These are phyloP conservation scores for Penicillium goetzii DNA, from an alignment of 495 filamentous ascomycete genomes.

Conservation along the genomic window DNA sequence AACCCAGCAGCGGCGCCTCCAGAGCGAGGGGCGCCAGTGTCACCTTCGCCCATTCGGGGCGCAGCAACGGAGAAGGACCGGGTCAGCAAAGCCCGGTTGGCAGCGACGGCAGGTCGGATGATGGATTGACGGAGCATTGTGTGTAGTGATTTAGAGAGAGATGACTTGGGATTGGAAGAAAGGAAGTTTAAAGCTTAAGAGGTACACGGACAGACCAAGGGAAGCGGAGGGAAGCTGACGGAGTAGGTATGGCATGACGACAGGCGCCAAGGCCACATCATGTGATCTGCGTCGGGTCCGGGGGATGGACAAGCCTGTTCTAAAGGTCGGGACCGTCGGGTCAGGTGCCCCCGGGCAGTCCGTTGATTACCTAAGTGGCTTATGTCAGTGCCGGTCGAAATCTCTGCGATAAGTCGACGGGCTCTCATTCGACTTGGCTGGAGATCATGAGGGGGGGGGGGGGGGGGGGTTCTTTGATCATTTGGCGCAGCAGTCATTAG, in stretches of 20 bases:
- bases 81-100: constrained; percentile 51
- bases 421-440: constrained; percentile 33
- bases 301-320: background rate
- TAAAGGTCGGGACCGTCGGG: too few species aligned
- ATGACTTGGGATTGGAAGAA: constrained; percentile 7
- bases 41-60: constrained; percentile 66
- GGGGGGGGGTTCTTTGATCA: constrained; percentile 12
- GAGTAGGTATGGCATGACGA: constrained; percentile 29
- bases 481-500: background rate
- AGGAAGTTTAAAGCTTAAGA: constrained; percentile 7
- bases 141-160: constrained; percentile 15
- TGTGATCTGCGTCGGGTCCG: constrained; percentile 23
- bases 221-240: constrained; percentile 5
- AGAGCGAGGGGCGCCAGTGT: constrained; percentile 65
- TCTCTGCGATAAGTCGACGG: constrained; percentile 37
- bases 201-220: background rate
- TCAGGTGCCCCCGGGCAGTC: background rate
- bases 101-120: constrained; percentile 58
- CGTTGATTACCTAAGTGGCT: background rate
- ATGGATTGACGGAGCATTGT: constrained; percentile 71
- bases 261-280: constrained; percentile 29
- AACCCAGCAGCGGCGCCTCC: constrained; percentile 43
- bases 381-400: constrained; percentile 27
- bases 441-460: constrained; percentile 28
- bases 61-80: constrained; percentile 67